Conservation (phyloP, 2,329 filamentous ascomycete species). For the Fusarium nelsonii region DNA sequence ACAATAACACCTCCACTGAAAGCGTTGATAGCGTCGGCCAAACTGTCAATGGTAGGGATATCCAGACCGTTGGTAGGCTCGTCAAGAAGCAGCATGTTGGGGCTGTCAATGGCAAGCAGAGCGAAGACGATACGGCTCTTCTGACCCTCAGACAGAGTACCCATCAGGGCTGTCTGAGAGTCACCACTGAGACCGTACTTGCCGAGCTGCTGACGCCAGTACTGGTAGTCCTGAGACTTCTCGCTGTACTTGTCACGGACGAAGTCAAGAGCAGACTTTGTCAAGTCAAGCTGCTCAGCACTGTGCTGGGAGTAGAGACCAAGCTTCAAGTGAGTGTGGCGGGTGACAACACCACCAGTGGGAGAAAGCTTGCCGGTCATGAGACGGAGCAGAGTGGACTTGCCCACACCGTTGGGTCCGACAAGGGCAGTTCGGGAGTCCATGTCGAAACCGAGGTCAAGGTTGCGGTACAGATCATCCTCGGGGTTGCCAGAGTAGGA, state of each 20-base stretch:
- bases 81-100: conserved; percentile 98
- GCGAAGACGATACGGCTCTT: conserved; percentile 99
- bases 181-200: conserved; percentile 94
- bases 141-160: conserved; percentile 96
- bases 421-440: conserved; percentile 97
- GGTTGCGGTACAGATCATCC: conserved; percentile 95
- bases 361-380: conserved; percentile 97
- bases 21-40: conserved; percentile 97
- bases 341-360: conserved; percentile 82
- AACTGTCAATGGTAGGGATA: conserved; percentile 97
- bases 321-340: conserved; percentile 98
- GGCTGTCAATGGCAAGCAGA: conserved; percentile 90
- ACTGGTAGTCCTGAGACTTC: conserved; percentile 97
- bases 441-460: conserved; percentile 99
- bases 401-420: conserved; percentile 98
- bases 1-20: conserved; percentile 97
- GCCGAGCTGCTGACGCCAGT: conserved; percentile 98
- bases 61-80: conserved; percentile 99
- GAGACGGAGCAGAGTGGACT: conserved; percentile 93
- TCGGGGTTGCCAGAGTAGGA: conserved; percentile 91
- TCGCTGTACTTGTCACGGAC: conserved; percentile 93
- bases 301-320: conserved; percentile 99
- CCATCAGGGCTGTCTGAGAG: conserved; percentile 96
- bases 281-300: conserved; percentile 96
- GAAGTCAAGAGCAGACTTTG: conserved; percentile 97